Evolutionary conservation across 2,329 filamentous ascomycete species (phyloP).

Genomic region (Bertia moriformis): DNA sequence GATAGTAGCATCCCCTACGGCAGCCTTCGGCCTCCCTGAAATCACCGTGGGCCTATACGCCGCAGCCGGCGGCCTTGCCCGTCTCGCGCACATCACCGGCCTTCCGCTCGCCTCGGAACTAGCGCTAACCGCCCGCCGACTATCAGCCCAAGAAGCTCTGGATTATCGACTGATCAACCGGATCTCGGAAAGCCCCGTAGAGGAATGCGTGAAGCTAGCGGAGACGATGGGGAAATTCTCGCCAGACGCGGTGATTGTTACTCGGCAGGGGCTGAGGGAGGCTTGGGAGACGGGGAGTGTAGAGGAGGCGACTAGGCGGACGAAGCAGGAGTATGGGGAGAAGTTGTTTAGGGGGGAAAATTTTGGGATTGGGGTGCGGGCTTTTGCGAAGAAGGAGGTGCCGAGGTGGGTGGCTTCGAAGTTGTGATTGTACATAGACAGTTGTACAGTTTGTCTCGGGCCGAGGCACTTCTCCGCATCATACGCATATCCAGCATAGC

Average conservation of each 20-base stretch:
- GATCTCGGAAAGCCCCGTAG: constrained; percentile 15
- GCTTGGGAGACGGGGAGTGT: constrained; percentile 23
- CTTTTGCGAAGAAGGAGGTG: constrained; percentile 33
- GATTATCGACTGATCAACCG: constrained; percentile 23
- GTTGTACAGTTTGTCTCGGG: too few relatives aligned
- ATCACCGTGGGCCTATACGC: constrained; percentile 37
- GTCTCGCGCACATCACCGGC: constrained; percentile 30
- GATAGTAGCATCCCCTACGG: constrained; percentile 32
- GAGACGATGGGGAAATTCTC: constrained; percentile 16
- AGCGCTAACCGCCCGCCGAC: constrained; percentile 27
- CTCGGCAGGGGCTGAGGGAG: constrained; percentile 19
- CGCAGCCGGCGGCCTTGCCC: constrained; percentile 32
- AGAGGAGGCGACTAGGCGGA: constrained; percentile 21
- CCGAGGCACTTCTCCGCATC: too few relatives aligned
- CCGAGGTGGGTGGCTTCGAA: constrained; percentile 32
- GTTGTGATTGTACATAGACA: constrained; percentile 16
- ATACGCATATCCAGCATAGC: too few relatives aligned
- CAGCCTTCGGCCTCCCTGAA: constrained; percentile 36
- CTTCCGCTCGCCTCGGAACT: constrained; percentile 32
- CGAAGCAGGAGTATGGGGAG: constrained; percentile 22
- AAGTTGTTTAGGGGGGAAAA: constrained; percentile 27
- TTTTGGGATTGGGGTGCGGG: constrained; percentile 29
- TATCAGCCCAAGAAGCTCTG: constrained; percentile 26
- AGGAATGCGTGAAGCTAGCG: constrained; percentile 19
- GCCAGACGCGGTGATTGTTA: constrained; percentile 22